phyloP scores from a whole-genome alignment of 2,329 filamentous ascomycete genomes.

The Penicillium sp. region DNA sequence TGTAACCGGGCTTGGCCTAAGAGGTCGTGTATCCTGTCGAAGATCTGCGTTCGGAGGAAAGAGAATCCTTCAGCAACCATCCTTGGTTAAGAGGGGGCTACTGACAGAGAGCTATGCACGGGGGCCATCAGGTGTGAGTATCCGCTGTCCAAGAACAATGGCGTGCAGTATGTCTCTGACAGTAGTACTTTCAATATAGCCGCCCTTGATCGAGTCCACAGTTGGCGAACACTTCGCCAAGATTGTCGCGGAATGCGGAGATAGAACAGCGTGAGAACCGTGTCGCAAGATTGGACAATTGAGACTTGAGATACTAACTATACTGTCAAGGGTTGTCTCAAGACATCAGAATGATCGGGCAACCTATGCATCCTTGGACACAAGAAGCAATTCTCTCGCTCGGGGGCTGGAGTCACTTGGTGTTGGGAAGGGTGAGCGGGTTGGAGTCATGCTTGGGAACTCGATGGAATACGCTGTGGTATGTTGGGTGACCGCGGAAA shows the following conservation, averaged over 20 bases:
- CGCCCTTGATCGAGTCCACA: constrained; percentile 41
- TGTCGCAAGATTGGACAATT: not conserved
- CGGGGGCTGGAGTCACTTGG: constrained; percentile 60
- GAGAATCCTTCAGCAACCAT: not conserved
- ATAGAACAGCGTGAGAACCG: constrained; percentile 45
- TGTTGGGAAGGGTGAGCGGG: constrained; percentile 70
- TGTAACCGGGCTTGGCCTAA: constrained; percentile 2
- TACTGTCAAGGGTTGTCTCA: constrained; percentile 44
- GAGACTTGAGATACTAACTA: not conserved
- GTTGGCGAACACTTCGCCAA: constrained; percentile 40
- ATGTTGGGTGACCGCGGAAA: constrained; percentile 15
- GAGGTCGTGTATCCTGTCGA: not conserved
- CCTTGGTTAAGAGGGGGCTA: constrained; percentile 10
- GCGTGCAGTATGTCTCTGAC: not conserved
- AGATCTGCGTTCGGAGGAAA: not conserved
- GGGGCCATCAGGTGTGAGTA: constrained; percentile 19
- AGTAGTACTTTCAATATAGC: constrained; percentile 20
- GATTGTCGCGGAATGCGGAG: constrained; percentile 38
- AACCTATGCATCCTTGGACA: constrained; percentile 68
- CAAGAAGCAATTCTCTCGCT: constrained; percentile 66
- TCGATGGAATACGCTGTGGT: constrained; percentile 72
- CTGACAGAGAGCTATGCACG: constrained; percentile 20
- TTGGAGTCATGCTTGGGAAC: constrained; percentile 81
- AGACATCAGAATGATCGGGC: constrained; percentile 55
- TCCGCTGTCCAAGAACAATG: not conserved